Evolutionary conservation across 805 yeast genomes (phyloP), one percentile per base, ranked within the genome.

Genomic region (Candida broadrunensis): DNA sequence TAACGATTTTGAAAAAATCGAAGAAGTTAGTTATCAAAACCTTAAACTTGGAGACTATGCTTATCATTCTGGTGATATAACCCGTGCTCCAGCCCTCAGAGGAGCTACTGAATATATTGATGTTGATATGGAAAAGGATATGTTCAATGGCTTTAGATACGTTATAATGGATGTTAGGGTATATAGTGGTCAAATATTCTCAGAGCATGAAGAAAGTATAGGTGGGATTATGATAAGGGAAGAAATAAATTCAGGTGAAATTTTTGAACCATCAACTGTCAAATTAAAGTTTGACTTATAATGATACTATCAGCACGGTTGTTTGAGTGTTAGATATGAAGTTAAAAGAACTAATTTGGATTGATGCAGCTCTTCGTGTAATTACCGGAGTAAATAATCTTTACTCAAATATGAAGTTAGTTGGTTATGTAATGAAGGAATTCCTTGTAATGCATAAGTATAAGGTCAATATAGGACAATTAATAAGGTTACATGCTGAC

Each of bases 31-130:
- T 7, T 39, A 20, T 13, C 20, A 38, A 9, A 39, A 42, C 15
- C 27, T 45, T 6, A 42, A 24, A 19, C 24, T 18, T 9, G 18
- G n/a, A 32, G 34, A 17, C 4, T 33, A 7, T 45, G 38, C 39
- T 8, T 31, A 17, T 6, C 48, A 45, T 39, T 45, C 46, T 5
- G 48, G 46, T 19, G 46, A 45, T 39, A 39, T 45, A 6, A 26
- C 35, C 4, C 9, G 19, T 13, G 48, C 46, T 6, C 44, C 41
- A 7, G 24, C 24, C 2, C 48, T 46, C 2, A n/a, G 29, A 11
- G 48, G 46, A 12, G 48, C 46, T 2, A 33, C 39, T n/a, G 44
- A 42, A 24, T 45, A 38, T 19, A 39, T 45, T 25, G 46, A 45
- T 35, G 33, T 45, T 14, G 41, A 42, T 20, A 39, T 45, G 3